Conservation (phyloP, 73 alveolate species). For the Symbiodinium pilosum region DNA sequence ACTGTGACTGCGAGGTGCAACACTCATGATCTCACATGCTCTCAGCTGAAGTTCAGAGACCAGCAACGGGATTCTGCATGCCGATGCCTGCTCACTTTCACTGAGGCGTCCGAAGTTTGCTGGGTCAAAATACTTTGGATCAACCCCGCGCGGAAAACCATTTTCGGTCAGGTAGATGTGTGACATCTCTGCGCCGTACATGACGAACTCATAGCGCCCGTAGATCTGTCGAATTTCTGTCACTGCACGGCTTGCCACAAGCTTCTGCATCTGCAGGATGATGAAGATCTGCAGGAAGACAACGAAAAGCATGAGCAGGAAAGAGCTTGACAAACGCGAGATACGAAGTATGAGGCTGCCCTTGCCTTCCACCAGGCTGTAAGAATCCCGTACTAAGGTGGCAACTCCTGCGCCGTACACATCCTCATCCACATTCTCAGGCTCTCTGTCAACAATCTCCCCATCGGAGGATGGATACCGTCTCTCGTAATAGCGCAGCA, state of each 20-base stretch:
- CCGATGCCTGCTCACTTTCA: constrained; percentile 62
- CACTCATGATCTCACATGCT: neutral
- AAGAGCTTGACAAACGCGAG: constrained; percentile 41
- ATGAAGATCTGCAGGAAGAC: constrained; percentile 56
- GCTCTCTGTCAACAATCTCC: constrained; percentile 59
- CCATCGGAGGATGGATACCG: constrained; percentile 24
- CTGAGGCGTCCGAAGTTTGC: constrained; percentile 69
- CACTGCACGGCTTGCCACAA: constrained; percentile 77
- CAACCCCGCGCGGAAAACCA: constrained; percentile 82
- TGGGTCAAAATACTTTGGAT: constrained; percentile 30
- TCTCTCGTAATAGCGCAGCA: constrained; percentile 44
- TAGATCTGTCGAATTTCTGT: constrained; percentile 91
- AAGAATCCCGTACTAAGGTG: constrained; percentile 58
- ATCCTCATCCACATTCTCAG: constrained; percentile 82
- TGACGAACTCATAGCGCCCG: constrained; percentile 74
- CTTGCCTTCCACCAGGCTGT: constrained; percentile 55
- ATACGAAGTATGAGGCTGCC: constrained; percentile 52
- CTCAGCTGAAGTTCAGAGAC: neutral
- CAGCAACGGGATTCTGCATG: constrained; percentile 49
- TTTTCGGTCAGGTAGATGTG: constrained; percentile 58
- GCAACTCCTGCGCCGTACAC: constrained; percentile 86
- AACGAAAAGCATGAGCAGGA: constrained; percentile 68
- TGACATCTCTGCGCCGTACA: constrained; percentile 84
- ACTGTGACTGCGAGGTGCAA: neutral
- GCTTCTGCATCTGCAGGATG: constrained; percentile 69